A percentile compares a stretch with the other conserved stretches of the same genome.
Evolutionary conservation across 108 stramenopile species (phyloP).

Genomic region (Epithemia pelagica): DNA sequence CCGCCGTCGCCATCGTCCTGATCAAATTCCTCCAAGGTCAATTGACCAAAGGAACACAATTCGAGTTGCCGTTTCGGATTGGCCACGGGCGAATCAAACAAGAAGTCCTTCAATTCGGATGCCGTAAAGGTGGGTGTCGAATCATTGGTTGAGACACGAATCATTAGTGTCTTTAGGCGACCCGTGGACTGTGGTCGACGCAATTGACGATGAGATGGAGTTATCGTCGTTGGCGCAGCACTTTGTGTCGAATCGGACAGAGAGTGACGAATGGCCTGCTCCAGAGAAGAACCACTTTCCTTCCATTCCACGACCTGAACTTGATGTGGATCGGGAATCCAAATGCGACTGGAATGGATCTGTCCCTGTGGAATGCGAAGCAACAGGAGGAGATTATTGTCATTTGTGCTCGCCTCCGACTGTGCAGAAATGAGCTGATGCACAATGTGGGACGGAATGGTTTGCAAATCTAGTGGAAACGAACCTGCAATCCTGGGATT

Average conservation of each 20-base stretch:
- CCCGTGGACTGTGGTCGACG: not conserved
- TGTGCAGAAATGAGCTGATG: too few species aligned
- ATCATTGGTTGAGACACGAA: constrained; percentile 12
- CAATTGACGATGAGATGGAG: not conserved
- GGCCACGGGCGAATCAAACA: not conserved
- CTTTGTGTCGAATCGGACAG: too few species aligned
- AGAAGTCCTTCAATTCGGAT: not conserved
- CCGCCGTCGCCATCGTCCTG: not conserved
- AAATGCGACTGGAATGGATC: too few species aligned
- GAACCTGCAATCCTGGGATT: too few species aligned
- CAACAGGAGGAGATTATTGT: too few species aligned
- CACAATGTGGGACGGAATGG: not conserved
- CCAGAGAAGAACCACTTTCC: too few species aligned
- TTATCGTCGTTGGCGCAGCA: not conserved
- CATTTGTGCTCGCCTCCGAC: too few species aligned
- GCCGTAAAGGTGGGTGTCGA: constrained; percentile 4
- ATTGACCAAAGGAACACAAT: constrained; percentile 3
- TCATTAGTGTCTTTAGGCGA: not conserved
- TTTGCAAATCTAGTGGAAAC: not conserved
- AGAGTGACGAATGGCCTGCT: too few species aligned
- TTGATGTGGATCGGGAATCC: too few species aligned
- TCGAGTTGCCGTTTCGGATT: constrained; percentile 1
- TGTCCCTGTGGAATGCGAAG: too few species aligned
- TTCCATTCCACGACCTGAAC: too few species aligned
- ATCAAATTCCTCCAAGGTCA: not conserved